Evolutionary conservation across 805 yeast genomes (phyloP).

Genomic region (Lachancea mirantina): DNA sequence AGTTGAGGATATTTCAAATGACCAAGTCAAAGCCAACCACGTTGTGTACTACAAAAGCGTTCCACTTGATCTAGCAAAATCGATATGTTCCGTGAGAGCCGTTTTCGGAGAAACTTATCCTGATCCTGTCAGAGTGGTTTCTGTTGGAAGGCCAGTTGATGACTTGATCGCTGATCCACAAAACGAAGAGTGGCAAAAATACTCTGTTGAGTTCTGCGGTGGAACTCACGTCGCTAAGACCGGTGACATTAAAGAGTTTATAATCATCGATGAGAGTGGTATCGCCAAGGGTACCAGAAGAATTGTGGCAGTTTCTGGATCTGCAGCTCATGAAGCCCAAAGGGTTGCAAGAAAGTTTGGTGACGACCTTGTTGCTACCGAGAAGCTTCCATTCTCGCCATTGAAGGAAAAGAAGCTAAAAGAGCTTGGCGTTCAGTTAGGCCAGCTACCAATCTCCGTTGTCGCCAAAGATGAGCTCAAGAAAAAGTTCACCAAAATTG

Average conservation of each 20-base stretch:
- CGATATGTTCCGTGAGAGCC: constrained; percentile 84
- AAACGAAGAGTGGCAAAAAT: constrained; percentile 65
- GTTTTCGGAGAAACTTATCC: constrained; percentile 99
- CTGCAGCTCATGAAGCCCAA: constrained; percentile 86
- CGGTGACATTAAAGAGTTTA: constrained; percentile 85
- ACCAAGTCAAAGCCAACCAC: constrained; percentile 61
- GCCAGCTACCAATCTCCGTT: constrained; percentile 75
- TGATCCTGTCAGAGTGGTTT: constrained; percentile 96
- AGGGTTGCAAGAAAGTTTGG: constrained; percentile 70
- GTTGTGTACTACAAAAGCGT: constrained; percentile 81
- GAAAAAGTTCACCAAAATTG: constrained; percentile 67
- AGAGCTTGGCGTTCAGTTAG: constrained; percentile 75
- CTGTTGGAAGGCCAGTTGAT: constrained; percentile 86
- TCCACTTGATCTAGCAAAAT: constrained; percentile 60
- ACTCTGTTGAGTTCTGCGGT: constrained; percentile 95
- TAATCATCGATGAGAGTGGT: constrained; percentile 90
- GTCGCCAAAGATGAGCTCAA: constrained; percentile 70
- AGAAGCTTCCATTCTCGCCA: constrained; percentile 61
- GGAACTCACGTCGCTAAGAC: constrained; percentile 96
- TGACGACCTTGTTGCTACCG: constrained; percentile 50
- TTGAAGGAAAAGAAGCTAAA: constrained; percentile 76
- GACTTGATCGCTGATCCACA: constrained; percentile 67
- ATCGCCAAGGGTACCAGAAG: constrained; percentile 98
- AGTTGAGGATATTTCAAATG: constrained; percentile 70
- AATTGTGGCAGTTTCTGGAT: constrained; percentile 93